Percentiles rank a stretch among this genome's conserved stretches.
Conservation (phyloP, 768 basidiomycete species). For the Pisolithus microcarpus region DNA sequence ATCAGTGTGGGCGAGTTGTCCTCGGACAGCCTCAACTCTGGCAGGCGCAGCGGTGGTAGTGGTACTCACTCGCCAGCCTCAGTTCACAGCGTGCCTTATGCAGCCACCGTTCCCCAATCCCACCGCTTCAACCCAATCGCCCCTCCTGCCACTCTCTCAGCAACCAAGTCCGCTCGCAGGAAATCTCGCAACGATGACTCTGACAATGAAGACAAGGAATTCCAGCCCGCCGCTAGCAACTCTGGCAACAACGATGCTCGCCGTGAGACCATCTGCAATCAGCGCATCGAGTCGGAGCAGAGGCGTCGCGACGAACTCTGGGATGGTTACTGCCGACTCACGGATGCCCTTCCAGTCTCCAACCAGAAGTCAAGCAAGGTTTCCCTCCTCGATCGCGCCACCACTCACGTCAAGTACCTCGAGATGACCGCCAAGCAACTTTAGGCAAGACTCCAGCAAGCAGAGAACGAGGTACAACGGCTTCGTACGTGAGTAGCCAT, state of each 20-base stretch:
- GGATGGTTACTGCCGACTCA: slow-evolving; percentile 85
- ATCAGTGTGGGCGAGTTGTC: slow-evolving; percentile 65
- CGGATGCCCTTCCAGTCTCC: slow-evolving; percentile 81
- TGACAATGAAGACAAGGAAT: slow-evolving; percentile 71
- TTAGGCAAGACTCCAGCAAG: slow-evolving; percentile 68
- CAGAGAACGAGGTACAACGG: slow-evolving; percentile 73
- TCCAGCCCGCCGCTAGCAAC: slow-evolving; percentile 44
- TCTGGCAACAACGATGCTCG: slow-evolving; percentile 56
- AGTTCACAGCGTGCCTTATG: slow-evolving; percentile 43
- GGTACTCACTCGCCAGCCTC: slow-evolving; percentile 48
- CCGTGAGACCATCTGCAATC: slow-evolving; percentile 84
- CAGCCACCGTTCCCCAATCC: slow-evolving; percentile 57
- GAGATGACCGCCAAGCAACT: slow-evolving; percentile 72
- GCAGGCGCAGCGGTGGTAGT: slow-evolving; percentile 63
- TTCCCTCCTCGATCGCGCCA: slow-evolving; percentile 81
- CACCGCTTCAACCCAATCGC: slow-evolving; percentile 73
- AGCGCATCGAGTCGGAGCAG: slow-evolving; percentile 93
- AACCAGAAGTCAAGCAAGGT: slow-evolving; percentile 95
- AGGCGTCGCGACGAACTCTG: slow-evolving; percentile 86
- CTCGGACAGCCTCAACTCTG: slow-evolving; percentile 63
- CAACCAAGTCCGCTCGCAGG: slow-evolving; percentile 43
- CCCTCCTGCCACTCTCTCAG: slow-evolving; percentile 43
- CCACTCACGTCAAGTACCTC: slow-evolving; percentile 80
- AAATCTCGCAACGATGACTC: slow-evolving; percentile 56
- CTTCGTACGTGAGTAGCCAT: slow-evolving; percentile 47